Conservation (phyloP, 2,329 filamentous ascomycete species). For the Monosporascus sp. region DNA sequence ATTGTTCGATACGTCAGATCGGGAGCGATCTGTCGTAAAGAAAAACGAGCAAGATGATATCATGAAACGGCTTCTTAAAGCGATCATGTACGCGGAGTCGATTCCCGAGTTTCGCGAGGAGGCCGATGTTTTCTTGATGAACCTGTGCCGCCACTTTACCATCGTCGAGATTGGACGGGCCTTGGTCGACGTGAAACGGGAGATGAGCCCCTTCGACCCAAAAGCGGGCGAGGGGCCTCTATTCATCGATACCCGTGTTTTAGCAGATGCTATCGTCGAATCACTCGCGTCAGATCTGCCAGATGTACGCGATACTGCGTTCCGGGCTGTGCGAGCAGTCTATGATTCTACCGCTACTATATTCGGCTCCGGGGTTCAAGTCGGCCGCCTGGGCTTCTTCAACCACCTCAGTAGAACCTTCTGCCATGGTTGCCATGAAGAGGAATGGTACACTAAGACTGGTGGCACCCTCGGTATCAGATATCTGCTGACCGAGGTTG, state of each 20-base stretch:
- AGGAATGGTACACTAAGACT: slow-evolving; percentile 98
- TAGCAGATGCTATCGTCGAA: slow-evolving; percentile 87
- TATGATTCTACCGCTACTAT: slow-evolving; percentile 72
- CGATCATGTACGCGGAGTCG: slow-evolving; percentile 78
- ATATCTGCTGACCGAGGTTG: slow-evolving; percentile 76
- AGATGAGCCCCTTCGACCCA: slow-evolving; percentile 74
- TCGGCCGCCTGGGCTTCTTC: slow-evolving; percentile 79
- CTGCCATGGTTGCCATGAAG: slow-evolving; percentile 91
- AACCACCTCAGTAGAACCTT: slow-evolving; percentile 75
- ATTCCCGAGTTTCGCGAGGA: slow-evolving; percentile 74
- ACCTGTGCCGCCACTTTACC: slow-evolving; percentile 84
- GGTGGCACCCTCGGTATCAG: slow-evolving; percentile 88
- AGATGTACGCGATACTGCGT: slow-evolving; percentile 75
- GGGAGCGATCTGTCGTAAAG: slow-evolving; percentile 79
- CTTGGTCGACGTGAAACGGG: slow-evolving; percentile 75
- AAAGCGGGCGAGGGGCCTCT: slow-evolving; percentile 81
- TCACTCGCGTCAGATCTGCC: slow-evolving; percentile 80
- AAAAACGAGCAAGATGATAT: slow-evolving; percentile 77
- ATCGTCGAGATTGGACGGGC: slow-evolving; percentile 83
- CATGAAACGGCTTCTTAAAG: slow-evolving; percentile 83
- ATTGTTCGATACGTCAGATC: slow-evolving; percentile 68
- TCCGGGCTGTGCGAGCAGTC: slow-evolving; percentile 71
- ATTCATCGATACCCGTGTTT: slow-evolving; percentile 76
- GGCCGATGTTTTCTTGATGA: slow-evolving; percentile 68
- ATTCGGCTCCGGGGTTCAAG: slow-evolving; percentile 67